Conservation (phyloP, 164 flowering plant genomes). For the Vitis amurensis region DNA sequence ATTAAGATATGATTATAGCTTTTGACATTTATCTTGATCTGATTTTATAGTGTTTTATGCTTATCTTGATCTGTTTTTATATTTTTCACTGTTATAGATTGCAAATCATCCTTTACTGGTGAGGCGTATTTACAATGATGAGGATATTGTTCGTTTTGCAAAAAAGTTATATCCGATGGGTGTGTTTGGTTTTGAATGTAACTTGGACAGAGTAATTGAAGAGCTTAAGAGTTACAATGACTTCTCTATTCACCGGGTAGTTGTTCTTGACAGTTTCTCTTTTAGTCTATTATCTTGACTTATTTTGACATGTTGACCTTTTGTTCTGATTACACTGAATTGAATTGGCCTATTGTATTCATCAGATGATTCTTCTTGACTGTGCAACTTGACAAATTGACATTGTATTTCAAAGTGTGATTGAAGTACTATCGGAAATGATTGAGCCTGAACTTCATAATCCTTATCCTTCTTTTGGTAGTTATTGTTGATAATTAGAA, state of each 20-base stretch:
- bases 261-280: slow-evolving; percentile 8
- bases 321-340: too few species aligned
- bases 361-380: too few species aligned
- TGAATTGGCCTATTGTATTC: too few species aligned
- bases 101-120: slow-evolving; percentile 96
- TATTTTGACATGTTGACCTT: not conserved
- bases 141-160: slow-evolving; percentile 78
- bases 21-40: not conserved
- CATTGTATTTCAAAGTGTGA: too few species aligned
- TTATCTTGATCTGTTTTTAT: slow-evolving; percentile 7
- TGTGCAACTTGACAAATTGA: too few species aligned
- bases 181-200: slow-evolving; percentile 88
- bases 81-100: slow-evolving; percentile 44
- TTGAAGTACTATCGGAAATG: too few species aligned
- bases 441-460: too few species aligned
- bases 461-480: too few species aligned
- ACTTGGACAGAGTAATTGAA: slow-evolving; percentile 75
- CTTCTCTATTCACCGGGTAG: slow-evolving; percentile 84
- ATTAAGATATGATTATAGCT: too few species aligned
- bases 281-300: not conserved
- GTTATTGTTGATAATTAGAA: too few species aligned
- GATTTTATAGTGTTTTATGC: not conserved
- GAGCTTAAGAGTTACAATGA: slow-evolving; percentile 88
- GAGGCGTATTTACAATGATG: slow-evolving; percentile 81
- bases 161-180: slow-evolving; percentile 75